Base-by-base conservation (phyloP, 2,329 filamentous ascomycete genomes). In the Cercospora nicotianae region DNA sequence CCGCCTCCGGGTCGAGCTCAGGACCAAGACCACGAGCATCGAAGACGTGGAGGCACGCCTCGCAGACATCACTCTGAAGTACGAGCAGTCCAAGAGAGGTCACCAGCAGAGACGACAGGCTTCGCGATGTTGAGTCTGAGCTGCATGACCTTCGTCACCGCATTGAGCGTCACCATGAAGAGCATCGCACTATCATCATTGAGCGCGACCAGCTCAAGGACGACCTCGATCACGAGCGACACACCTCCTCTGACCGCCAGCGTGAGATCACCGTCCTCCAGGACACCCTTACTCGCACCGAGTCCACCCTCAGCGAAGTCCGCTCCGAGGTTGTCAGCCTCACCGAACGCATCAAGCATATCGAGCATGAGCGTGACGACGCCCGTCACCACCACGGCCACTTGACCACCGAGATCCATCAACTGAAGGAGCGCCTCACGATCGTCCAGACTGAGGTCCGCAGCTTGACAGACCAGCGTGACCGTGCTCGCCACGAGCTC, bases 301-400 rank as follows among this genome's bases (percentile, higher is more conserved):
- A 76, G 65, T 45, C 71, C 13, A 70, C 65, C 5, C 48, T 75
- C 30, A 64, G 67, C 51, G 70, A 73, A 10, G 57, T 72, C 18
- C 73, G 74, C 48, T 58, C 72, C 5, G 73, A 76, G 30, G 57
- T 74, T 6, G 66, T 66, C 33, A 72, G 64, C 51, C 63, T 72
- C 26, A 74, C 69, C 18, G 74, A 76, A 42, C 71, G 69, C 18
- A 72, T 77, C 68, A 72, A 69, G 48, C 59, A 65, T 20, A 67
- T 75, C 58, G 75, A 77, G 60, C 72, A 67, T 39, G 74, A 77
- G 42, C 74, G 74, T 26, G 75, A 76, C 30, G 74, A 77, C 9
- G 69, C 68, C 63, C 70, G 67, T 28, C 67, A 72, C 66, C 72
- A 73, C 60, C 70, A 75, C 65, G 67, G 65, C 36, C 65, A 74